A percentile compares a stretch with the other conserved stretches of the same genome.
These are phyloP conservation scores for Hericium rajendrae DNA, from an alignment of 768 basidiomycete species.

Conservation along the genomic window DNA sequence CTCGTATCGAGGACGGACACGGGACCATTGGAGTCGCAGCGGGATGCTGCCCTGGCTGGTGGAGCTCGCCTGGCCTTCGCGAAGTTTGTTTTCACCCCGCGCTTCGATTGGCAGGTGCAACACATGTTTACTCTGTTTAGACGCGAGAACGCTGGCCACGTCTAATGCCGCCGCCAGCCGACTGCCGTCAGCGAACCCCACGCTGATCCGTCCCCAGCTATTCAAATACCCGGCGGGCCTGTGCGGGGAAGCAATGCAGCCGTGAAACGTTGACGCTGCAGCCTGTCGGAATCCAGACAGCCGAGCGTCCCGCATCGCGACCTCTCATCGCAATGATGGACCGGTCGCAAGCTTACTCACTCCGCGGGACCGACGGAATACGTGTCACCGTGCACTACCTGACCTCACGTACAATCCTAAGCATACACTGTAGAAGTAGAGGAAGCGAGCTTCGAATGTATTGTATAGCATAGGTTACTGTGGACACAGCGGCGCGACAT, in stretches of 20 bases:
- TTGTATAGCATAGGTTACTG: constrained; percentile 3
- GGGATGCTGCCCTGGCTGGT: no score
- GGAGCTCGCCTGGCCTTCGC: neutral
- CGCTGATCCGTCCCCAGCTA: no score
- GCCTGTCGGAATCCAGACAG: neutral
- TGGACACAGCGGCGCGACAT: neutral
- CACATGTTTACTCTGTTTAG: neutral
- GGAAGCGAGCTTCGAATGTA: neutral
- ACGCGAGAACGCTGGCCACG: no score
- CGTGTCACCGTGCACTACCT: neutral
- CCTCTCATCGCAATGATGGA: neutral
- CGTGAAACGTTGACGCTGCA: neutral
- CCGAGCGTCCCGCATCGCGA: neutral
- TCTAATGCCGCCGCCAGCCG: no score
- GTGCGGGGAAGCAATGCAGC: neutral
- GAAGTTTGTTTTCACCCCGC: neutral
- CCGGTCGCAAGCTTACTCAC: no score
- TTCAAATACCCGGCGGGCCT: neutral
- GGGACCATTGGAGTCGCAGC: no score
- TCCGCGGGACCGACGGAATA: no score
- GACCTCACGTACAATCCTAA: no score
- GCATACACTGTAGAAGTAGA: neutral
- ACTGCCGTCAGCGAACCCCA: no score
- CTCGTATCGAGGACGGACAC: no score
- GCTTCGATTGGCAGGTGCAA: neutral